Evolutionary conservation across 2,329 filamentous ascomycete species (phyloP).

Genomic region (Diplodia corticola): DNA sequence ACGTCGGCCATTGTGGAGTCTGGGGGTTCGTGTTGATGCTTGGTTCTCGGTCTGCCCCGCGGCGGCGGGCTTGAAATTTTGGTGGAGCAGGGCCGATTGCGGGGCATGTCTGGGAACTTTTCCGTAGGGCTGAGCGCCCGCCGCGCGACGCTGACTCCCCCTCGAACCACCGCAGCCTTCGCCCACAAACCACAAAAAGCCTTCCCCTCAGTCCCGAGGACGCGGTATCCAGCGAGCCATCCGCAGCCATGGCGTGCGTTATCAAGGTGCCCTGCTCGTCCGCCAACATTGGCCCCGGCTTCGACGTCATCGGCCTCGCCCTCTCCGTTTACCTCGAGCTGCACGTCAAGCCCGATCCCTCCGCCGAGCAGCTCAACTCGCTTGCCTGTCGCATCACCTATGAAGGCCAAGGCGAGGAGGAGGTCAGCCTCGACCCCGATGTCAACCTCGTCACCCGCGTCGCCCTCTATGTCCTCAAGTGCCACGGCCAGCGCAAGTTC

Average conservation of each 20-base stretch:
- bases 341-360: constrained; percentile 67
- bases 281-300: constrained; percentile 93
- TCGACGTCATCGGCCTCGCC: constrained; percentile 95
- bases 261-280: constrained; percentile 90
- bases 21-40: neutral
- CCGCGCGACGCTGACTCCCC: constrained; percentile 1
- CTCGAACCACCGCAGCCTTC: constrained; percentile 21
- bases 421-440: constrained; percentile 81
- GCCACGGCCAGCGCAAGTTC: constrained; percentile 83
- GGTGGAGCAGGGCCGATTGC: constrained; percentile 23
- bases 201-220: neutral
- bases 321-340: constrained; percentile 93
- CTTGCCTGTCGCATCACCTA: constrained; percentile 91
- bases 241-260: constrained; percentile 35
- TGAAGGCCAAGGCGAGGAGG: constrained; percentile 75
- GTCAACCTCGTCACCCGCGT: constrained; percentile 92
- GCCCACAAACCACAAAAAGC: constrained; percentile 4
- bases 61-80: constrained; percentile 19
- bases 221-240: neutral
- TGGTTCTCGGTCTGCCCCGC: constrained; percentile 15
- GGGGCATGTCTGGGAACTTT: constrained; percentile 21
- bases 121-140: constrained; percentile 18
- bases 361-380: constrained; percentile 56
- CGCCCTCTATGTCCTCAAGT: constrained; percentile 90
- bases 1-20: constrained; percentile 24